Conservation (phyloP, 2,329 filamentous ascomycete genomes). For the Colletotrichum euphorbiae region DNA sequence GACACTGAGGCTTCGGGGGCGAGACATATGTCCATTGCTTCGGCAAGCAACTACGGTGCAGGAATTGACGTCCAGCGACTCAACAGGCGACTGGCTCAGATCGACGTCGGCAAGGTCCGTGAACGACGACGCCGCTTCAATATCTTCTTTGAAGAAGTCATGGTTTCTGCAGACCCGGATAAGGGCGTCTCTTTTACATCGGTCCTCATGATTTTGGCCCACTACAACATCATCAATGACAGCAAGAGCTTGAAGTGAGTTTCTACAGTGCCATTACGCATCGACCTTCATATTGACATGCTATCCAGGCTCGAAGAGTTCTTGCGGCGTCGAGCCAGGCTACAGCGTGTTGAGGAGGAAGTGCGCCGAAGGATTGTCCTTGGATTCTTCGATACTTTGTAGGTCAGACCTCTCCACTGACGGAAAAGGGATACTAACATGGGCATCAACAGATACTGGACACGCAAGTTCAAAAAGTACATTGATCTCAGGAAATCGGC, state of each 20-base stretch:
- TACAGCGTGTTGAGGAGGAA: conserved; percentile 95
- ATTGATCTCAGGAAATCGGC: conserved; percentile 78
- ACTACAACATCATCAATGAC: conserved; percentile 99
- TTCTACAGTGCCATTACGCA: conserved; percentile 6
- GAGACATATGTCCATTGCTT: conserved; percentile 67
- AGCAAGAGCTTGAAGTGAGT: conserved; percentile 88
- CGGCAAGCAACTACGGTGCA: conserved; percentile 61
- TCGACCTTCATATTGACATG: not conserved
- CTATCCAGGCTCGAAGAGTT: conserved; percentile 85
- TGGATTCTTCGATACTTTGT: conserved; percentile 95
- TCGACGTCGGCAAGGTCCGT: conserved; percentile 82
- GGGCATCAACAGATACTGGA: conserved; percentile 74
- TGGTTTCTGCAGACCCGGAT: conserved; percentile 91
- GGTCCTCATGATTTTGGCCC: conserved; percentile 93
- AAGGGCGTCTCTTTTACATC: conserved; percentile 91
- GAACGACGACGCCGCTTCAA: conserved; percentile 84
- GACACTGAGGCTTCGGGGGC: conserved; percentile 51
- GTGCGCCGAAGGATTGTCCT: conserved; percentile 90
- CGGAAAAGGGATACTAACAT: not conserved
- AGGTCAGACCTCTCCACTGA: conserved; percentile 45
- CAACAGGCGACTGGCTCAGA: conserved; percentile 76
- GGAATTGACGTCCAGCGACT: conserved; percentile 81
- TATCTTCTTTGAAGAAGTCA: conserved; percentile 95
- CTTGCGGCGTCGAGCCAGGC: conserved; percentile 84
- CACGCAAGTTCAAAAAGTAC: conserved; percentile 81